Evolutionary conservation across 805 yeast genomes (phyloP).

Genomic region (Lachancea meyersii): DNA sequence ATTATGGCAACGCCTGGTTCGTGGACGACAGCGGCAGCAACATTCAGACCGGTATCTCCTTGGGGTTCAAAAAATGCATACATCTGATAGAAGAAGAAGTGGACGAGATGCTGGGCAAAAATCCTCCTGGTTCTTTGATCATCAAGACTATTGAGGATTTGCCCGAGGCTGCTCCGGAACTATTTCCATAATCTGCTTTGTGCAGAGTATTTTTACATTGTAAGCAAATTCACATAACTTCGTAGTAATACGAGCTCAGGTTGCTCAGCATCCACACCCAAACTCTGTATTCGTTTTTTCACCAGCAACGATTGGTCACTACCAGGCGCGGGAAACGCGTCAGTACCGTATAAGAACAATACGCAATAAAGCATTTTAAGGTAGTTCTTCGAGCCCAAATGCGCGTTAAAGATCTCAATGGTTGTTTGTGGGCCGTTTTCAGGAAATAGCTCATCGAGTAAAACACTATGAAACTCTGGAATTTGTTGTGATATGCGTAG

Average conservation of each 20-base stretch:
- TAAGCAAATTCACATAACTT: conserved; percentile 19
- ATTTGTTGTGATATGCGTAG: conserved; percentile 20
- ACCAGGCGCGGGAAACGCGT: conserved; percentile 18
- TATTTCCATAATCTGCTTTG: conserved; percentile 32
- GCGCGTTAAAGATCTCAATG: conserved; percentile 16
- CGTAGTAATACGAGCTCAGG: conserved; percentile 25
- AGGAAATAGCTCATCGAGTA: conserved; percentile 14
- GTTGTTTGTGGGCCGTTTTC: conserved; percentile 7
- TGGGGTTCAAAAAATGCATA: conserved; percentile 67
- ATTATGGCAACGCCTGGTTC: conserved; percentile 52
- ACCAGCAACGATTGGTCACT: conserved; percentile 14
- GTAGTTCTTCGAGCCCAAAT: conserved; percentile 18
- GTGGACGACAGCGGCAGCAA: conserved; percentile 85
- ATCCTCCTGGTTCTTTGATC: conserved; percentile 43
- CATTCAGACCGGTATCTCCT: conserved; percentile 60
- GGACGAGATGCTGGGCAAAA: conserved; percentile 33
- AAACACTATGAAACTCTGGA: conserved; percentile 15
- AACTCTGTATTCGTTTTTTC: conserved; percentile 20
- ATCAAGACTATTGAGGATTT: conserved; percentile 54
- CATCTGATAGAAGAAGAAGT: conserved; percentile 71
- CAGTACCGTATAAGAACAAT: conserved; percentile 22
- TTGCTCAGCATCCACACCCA: conserved; percentile 17
- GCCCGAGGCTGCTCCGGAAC: conserved; percentile 44
- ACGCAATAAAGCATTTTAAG: conserved; percentile 24
- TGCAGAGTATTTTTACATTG: not conserved